Percentiles rank a stretch among this genome's conserved stretches.
phyloP scores from a whole-genome alignment of 441 rosid species.

The Oxalis stricta region DNA sequence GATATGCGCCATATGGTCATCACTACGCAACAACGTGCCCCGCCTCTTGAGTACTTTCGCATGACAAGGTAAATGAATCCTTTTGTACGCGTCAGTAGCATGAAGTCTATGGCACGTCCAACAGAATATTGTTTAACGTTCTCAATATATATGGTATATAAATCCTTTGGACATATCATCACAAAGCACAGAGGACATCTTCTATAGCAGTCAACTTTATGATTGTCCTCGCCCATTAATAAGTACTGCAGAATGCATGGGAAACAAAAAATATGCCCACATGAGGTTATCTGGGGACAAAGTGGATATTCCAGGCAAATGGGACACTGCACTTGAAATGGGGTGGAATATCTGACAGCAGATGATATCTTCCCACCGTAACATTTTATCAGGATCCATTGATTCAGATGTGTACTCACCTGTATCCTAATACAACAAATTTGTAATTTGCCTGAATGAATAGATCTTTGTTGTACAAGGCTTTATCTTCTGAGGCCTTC shows the following conservation, averaged over 20 bases:
- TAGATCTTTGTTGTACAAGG: constrained; percentile 84
- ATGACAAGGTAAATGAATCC: constrained; percentile 45
- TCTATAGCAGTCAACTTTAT: constrained; percentile 51
- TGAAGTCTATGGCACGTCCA: constrained; percentile 60
- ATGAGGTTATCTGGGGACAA: constrained; percentile 89
- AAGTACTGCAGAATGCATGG: constrained; percentile 78
- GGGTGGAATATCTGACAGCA: constrained; percentile 75
- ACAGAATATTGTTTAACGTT: constrained; percentile 47
- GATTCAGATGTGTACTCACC: constrained; percentile 51
- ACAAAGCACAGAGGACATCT: constrained; percentile 93
- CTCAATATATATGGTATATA: constrained; percentile 67
- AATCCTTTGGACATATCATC: constrained; percentile 70
- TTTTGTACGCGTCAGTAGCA: constrained; percentile 72
- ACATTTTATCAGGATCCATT: constrained; percentile 86
- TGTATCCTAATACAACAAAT: constrained; percentile 78
- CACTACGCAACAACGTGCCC: constrained; percentile 9
- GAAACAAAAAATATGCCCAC: constrained; percentile 95
- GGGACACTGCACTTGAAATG: constrained; percentile 80
- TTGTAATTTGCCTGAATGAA: constrained; percentile 96
- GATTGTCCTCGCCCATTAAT: constrained; percentile 60
- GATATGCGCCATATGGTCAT: too few relatives aligned
- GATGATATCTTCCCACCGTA: constrained; percentile 82
- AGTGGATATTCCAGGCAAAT: constrained; percentile 88
- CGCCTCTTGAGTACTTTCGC: constrained; percentile 23
- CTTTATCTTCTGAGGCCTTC: constrained; percentile 54